Conservation (phyloP, 768 basidiomycete species). For the Sarcodon aspratus region DNA sequence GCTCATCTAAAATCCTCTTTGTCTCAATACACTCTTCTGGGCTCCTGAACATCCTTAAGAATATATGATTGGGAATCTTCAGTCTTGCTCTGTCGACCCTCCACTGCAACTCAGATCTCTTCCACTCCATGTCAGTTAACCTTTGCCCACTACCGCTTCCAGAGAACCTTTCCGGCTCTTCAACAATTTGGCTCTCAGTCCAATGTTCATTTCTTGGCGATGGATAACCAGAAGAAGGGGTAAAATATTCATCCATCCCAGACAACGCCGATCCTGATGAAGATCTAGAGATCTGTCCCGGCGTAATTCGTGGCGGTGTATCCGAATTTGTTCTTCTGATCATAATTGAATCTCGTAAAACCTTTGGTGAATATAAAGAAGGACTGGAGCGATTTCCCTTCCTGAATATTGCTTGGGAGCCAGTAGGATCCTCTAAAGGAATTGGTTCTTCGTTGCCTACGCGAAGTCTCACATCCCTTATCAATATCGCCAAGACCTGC, state of each 20-base stretch:
- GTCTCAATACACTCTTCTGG: constrained; percentile 64
- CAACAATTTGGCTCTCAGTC: too few relatives aligned
- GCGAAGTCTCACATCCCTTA: constrained; percentile 55
- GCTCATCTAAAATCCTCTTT: constrained; percentile 18
- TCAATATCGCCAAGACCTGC: constrained; percentile 71
- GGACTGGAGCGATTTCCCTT: not conserved
- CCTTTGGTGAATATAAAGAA: too few relatives aligned
- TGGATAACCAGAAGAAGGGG: too few relatives aligned
- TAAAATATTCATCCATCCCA: too few relatives aligned
- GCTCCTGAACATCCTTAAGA: constrained; percentile 54
- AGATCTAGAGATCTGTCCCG: too few relatives aligned
- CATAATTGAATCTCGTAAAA: too few relatives aligned
- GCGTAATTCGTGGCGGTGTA: too few relatives aligned
- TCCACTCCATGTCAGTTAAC: constrained; percentile 43
- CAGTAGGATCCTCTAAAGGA: constrained; percentile 56
- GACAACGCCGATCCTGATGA: too few relatives aligned
- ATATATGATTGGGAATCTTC: constrained; percentile 43
- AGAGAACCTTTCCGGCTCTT: too few relatives aligned
- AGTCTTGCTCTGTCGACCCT: constrained; percentile 53
- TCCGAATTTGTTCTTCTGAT: too few relatives aligned
- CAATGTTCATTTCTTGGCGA: too few relatives aligned
- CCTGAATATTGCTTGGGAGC: constrained; percentile 13
- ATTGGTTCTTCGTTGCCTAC: constrained; percentile 17
- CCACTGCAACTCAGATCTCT: constrained; percentile 45
- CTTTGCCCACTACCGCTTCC: not conserved